Conservation (phyloP, 768 basidiomycete species). For the Suillus paluster region DNA sequence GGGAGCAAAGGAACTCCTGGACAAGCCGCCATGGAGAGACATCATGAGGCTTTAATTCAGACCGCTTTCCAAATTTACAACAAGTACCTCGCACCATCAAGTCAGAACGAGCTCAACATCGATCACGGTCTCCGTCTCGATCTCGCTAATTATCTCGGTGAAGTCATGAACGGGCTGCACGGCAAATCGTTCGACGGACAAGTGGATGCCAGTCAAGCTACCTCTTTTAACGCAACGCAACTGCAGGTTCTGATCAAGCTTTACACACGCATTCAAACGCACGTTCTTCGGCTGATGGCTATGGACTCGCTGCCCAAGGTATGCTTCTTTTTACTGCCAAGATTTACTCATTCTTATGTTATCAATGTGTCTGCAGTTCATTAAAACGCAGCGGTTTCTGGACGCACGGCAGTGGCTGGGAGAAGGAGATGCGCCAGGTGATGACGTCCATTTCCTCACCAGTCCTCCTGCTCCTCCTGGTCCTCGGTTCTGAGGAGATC, state of each 20-base stretch:
- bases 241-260: slow-evolving; percentile 90
- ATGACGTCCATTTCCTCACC: slow-evolving; percentile 59
- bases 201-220: slow-evolving; percentile 81
- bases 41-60: slow-evolving; percentile 93
- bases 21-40: slow-evolving; percentile 92
- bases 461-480: slow-evolving; percentile 74
- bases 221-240: slow-evolving; percentile 91
- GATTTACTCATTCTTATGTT: slow-evolving; percentile 16
- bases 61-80: slow-evolving; percentile 94
- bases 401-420: slow-evolving; percentile 81
- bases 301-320: slow-evolving; percentile 99
- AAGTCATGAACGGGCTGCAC: slow-evolving; percentile 78
- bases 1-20: slow-evolving; percentile 61
- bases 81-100: slow-evolving; percentile 94
- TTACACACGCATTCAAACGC: slow-evolving; percentile 95
- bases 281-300: slow-evolving; percentile 97
- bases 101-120: slow-evolving; percentile 96
- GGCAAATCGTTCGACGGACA: slow-evolving; percentile 81
- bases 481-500: slow-evolving; percentile 60
- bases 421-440: slow-evolving; percentile 70
- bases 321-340: slow-evolving; percentile 20
- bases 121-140: slow-evolving; percentile 96
- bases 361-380: slow-evolving; percentile 58
- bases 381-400: slow-evolving; percentile 83
- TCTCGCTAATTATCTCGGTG: slow-evolving; percentile 89